Base-by-base conservation (phyloP, 441 rosid species). In the Syzygium malaccense region DNA sequence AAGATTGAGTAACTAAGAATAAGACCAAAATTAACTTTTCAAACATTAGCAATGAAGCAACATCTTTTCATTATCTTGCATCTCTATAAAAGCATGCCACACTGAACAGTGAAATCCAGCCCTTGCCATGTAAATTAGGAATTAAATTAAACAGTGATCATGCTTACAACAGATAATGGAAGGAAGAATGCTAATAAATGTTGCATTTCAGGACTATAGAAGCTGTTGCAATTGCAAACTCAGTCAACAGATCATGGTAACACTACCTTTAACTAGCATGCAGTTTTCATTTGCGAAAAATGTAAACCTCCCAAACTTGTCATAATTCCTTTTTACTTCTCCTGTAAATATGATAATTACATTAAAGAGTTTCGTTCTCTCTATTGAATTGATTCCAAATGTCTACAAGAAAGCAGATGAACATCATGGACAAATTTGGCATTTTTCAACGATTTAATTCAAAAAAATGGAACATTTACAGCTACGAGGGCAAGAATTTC, bases 1-100 rank as follows among this genome's bases (percentile, higher is more conserved):
- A 88, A 92, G 60, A 56, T 79, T 64, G 57, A 87, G 54, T 88
- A 86, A 71, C 56, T 45, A 87, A 79, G 28, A 89, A 64, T 80
- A 86, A 57, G 87, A 78, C 64, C 57, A 62, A 17, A 28, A 54
- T 68, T 66, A 84, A 54, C 57, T 41, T 51, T n/a, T 60, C 30
- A 85, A 32, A n/a, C 53, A 86, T 49, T 75, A 60, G 80, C 53
- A 86, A 86, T 14, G 51, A 32, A 30, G 64, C 49, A 68, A 33
- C 48, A 12, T 68, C 48, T 68, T 19, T 68, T 33, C 49, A 18
- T 20, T 68, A 68, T 68, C 12, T 4, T 68, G 80, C 80, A 33
- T 33, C 79, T 37, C 48, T 68, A 68, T 68, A 68, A 68, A 66
- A 23, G 33, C 19, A 11, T 10, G 64, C 7, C 62, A 58, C 14